Evolutionary conservation across 2,329 filamentous ascomycete genomes (phyloP).

Genomic region (Tolypocladium ovalisporum): DNA sequence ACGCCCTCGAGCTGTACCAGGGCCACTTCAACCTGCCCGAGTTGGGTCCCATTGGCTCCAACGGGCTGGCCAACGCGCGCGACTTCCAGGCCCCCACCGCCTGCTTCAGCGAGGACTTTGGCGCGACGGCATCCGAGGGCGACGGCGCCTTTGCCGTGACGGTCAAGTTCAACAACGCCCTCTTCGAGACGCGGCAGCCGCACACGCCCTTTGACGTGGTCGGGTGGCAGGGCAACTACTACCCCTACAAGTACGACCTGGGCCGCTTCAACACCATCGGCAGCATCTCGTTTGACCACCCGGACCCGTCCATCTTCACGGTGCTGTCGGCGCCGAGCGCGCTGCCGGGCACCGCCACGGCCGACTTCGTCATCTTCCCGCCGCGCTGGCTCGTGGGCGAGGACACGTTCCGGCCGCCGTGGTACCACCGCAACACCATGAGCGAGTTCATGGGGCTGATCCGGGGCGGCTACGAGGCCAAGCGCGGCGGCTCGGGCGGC

Average conservation of each 20-base stretch:
- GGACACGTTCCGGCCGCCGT: constrained; percentile 62
- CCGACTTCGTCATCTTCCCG: constrained; percentile 65
- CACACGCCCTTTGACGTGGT: constrained; percentile 74
- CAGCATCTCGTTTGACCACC: constrained; percentile 63
- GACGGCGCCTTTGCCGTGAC: constrained; percentile 11
- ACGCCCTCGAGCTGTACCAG: constrained; percentile 65
- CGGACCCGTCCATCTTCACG: constrained; percentile 69
- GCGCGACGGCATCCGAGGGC: constrained; percentile 19
- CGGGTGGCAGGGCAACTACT: constrained; percentile 72
- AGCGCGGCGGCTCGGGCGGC: constrained; percentile 35
- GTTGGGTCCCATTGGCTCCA: constrained; percentile 62
- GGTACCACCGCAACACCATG: constrained; percentile 62
- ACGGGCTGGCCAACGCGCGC: constrained; percentile 61
- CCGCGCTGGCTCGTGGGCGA: constrained; percentile 61
- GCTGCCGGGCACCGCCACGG: constrained; percentile 59
- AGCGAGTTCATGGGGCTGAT: constrained; percentile 56
- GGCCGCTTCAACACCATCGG: constrained; percentile 68
- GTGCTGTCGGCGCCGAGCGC: constrained; percentile 48
- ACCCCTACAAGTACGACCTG: constrained; percentile 74
- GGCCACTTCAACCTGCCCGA: constrained; percentile 63
- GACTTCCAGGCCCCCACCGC: constrained; percentile 69
- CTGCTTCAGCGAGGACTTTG: constrained; percentile 51
- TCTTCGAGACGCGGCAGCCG: constrained; percentile 53
- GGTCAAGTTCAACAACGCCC: constrained; percentile 55
- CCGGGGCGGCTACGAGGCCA: constrained; percentile 48